A percentile compares a stretch with the other conserved stretches of the same genome.
These are phyloP conservation scores for Jasminum sambac DNA, from an alignment of 257 asterid species.

Conservation along the genomic window DNA sequence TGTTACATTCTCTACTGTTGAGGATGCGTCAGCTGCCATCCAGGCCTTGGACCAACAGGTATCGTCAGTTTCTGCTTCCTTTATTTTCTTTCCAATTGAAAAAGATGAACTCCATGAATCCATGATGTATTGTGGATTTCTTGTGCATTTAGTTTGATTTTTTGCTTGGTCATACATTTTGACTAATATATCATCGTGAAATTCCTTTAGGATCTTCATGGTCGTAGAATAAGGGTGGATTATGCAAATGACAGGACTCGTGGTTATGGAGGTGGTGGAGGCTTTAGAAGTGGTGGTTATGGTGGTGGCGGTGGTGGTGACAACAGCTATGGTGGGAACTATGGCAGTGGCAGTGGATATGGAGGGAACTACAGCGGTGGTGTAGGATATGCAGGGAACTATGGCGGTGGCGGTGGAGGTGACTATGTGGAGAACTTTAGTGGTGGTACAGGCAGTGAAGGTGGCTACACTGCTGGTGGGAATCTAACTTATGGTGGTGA, in stretches of 20 bases:
- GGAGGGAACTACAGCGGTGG: slow-evolving; percentile 10
- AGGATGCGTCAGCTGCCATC: slow-evolving; percentile 86
- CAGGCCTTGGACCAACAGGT: slow-evolving; percentile 92
- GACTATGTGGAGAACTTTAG: slow-evolving; percentile 23
- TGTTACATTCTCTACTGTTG: slow-evolving; percentile 54
- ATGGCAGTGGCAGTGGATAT: slow-evolving; percentile 4
- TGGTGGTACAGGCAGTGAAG: slow-evolving; percentile 13
- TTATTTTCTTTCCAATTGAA: background rate
- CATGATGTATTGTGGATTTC: too few relatives aligned
- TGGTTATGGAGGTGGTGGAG: slow-evolving; percentile 49
- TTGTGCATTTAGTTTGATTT: background rate
- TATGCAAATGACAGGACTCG: slow-evolving; percentile 68
- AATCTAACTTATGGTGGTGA: too few relatives aligned
- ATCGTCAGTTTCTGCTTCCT: background rate
- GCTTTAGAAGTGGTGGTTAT: slow-evolving; percentile 22
- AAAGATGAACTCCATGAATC: background rate
- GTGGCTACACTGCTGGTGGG: too few relatives aligned
- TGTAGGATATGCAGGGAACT: slow-evolving; percentile 11
- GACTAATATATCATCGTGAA: slow-evolving; percentile 2
- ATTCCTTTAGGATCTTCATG: slow-evolving; percentile 66
- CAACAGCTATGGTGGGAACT: slow-evolving; percentile 14
- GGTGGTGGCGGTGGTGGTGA: slow-evolving; percentile 4
- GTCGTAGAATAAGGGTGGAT: slow-evolving; percentile 69
- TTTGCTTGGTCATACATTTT: background rate
- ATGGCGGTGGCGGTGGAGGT: slow-evolving; percentile 11